A percentile compares a stretch with the other conserved stretches of the same genome.
Conservation (phyloP, 2,329 filamentous ascomycete species). For the Graphilbum sp. region DNA sequence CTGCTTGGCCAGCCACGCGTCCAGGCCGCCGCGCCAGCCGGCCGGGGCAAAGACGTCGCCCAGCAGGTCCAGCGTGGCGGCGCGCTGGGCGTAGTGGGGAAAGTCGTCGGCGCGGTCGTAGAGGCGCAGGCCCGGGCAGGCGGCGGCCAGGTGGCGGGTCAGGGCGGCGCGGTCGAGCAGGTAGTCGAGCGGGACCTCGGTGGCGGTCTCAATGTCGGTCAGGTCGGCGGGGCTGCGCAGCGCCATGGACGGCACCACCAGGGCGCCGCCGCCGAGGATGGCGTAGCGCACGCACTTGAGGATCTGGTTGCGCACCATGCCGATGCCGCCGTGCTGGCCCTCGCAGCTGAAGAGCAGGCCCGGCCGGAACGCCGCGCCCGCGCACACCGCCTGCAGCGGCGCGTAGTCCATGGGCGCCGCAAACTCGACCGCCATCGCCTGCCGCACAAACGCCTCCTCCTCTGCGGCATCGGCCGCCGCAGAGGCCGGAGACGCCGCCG, state of each 20-base stretch:
- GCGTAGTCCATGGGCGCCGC: conserved; percentile 17
- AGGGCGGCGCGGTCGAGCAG: conserved; percentile 15
- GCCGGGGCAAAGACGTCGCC: conserved; percentile 17
- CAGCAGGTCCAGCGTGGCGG: conserved; percentile 9
- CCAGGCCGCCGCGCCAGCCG: conserved; percentile 15
- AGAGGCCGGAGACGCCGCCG: too few relatives aligned
- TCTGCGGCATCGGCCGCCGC: too few relatives aligned
- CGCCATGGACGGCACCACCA: conserved; percentile 21
- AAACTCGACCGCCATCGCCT: conserved; percentile 18
- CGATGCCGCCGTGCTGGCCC: conserved; percentile 21
- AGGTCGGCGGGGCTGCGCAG: conserved; percentile 17
- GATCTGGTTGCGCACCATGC: conserved; percentile 23
- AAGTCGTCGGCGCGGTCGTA: conserved; percentile 15
- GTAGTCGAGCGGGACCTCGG: conserved; percentile 15
- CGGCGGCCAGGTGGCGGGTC: conserved; percentile 10
- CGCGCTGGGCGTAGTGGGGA: conserved; percentile 11
- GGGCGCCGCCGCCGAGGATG: conserved; percentile 19
- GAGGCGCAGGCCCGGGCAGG: conserved; percentile 14
- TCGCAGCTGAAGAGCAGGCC: conserved; percentile 23
- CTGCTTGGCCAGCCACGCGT: conserved; percentile 14
- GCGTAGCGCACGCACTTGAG: conserved; percentile 24
- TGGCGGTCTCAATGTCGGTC: conserved; percentile 15
- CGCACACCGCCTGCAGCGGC: conserved; percentile 18
- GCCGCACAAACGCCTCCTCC: conserved; percentile 10
- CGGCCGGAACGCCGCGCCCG: conserved; percentile 15